Evolutionary conservation across 176 grass and related monocot species (phyloP), one percentile per base, ranked within the genome.

Genomic region (Lolium rigidum): DNA sequence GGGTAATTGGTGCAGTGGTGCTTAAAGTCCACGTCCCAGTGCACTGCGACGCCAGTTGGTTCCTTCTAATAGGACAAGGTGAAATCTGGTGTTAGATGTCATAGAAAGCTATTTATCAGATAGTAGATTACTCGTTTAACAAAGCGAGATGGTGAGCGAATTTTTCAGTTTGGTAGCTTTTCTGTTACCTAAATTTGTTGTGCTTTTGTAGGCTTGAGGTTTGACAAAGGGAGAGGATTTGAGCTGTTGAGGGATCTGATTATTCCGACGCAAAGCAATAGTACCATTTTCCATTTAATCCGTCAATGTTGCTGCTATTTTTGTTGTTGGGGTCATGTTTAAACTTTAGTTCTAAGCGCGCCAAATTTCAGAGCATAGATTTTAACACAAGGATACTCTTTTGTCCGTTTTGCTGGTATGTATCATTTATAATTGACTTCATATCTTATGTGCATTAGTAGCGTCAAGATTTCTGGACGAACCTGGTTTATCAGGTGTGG

Each of bases 1-100:
- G 5, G 89, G 14, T 89, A 62, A 43, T 83, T 52, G 13, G 68
- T 83, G 81, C 79, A 98, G 80, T 2, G 87, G 80, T 76, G 70
- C 93, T 92, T 18, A 90, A 79, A 12, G 95, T 6, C 14, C 64
- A 67, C 14, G 64, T 67, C 28, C 13, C 5, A 8, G 64, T 17
- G 64, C 64, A 67, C 15, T 12, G 2, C 1, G 15, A 9, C 15
- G 17, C 65, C n/a, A 41, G 5, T 41, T 41, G 39, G 3, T 58
- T 58, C 55, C 20, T 58, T 58, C 6, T 58, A 58, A 8, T 17
- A 58, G 18, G n/a, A 60, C 58, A 60, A 56, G 1, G 58, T 22
- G 8, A 60, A 60, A 22, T 10, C 58, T 2, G 18, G 58, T 60
- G 20, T 22, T 22, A 22, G n/a, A 22, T 60, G 6, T 60, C 20